Evolutionary conservation across 768 basidiomycete species (phyloP), one percentile per base, ranked within the genome.

Genomic region (Phlebiopsis flavidoalba): DNA sequence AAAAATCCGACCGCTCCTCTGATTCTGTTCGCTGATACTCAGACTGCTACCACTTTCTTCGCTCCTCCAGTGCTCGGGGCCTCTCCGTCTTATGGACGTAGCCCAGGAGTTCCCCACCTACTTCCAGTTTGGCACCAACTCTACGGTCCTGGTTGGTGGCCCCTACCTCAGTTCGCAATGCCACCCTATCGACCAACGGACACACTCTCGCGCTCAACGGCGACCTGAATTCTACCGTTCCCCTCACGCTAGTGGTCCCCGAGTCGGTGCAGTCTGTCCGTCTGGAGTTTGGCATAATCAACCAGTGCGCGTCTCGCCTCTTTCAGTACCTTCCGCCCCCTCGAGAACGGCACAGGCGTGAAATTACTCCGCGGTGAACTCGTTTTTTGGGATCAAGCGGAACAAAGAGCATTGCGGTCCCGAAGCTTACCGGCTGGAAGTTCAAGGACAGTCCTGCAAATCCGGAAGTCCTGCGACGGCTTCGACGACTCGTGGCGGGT

Each of bases 201-300:
- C 85, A 87, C 0, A 76, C 78, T 4, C 72, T 31, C 26, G 26
- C 26, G 26, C 26, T 31, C 26, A 31, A 31, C 6, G 26, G 26
- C 26, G 26, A 31, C 26, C 26, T 31, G 2, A 31, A 31, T 31
- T 31, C 26, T 6, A 31, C 26, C 26, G 26, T 31, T 6, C 26
- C 26, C 26, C 26, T 31, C 6, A 31, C 26, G 26, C 26, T 31
- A 2, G 26, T 31, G 6, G 26, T 31, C 3, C 26, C 26, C 2
- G 26, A 31, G 26, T 31, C 65, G 1, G 70, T 89, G 52, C 74
- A 67, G 5, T 71, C 77, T 0, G 77, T 93, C 31, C n/a, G n/a
- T 82, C 83, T n/a, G n/a, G n/a, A n/a, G n/a, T n/a, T 0, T 94
- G 91, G 91, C 93, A 94, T 61, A 91, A 87, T 7, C 69, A 73